Evolutionary conservation across 202 grass and related monocot species (phyloP), one percentile per base, ranked within the genome.

Genomic region (Eragrostis tef): DNA sequence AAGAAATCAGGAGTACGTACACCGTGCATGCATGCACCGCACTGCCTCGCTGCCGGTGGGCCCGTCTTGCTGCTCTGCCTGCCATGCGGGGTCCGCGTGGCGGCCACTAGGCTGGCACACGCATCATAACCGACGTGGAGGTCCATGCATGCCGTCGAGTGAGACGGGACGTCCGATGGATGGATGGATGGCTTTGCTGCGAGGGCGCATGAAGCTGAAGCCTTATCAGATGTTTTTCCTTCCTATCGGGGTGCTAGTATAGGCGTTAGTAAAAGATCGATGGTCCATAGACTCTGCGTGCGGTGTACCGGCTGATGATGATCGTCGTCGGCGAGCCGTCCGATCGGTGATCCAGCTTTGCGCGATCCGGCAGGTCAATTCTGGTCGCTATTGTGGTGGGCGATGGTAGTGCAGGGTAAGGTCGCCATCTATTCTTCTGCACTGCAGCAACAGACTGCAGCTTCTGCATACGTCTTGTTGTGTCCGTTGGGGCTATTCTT

Each of bases 151-250:
- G 61, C 22, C 49, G 29, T 25, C 15, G 81, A 6, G 20, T n/a
- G 43, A 42, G 67, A 85, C 10, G 83, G 46, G 68, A 80, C 83
- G 66, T 34, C 48, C 57, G 80, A 56, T 56, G 29, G 79, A 81
- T 17, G 43, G 79, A 45, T n/a, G n/a, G n/a, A n/a, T n/a, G n/a
- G 24, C 80, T 12, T n/a, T 74, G 31, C 2, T 5, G 51, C n/a
- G n/a, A 9, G 20, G 9, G 53, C 53, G n/a, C 6, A 2, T 20
- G 3, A 22, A 57, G 53, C 53, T n/a, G 0, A 19, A n/a, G 16
- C 17, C 17, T 6, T n/a, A n/a, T n/a, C 53, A 21, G n/a, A 57
- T 57, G 53, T 57, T 39, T 39, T 39, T 39, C 34, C 34, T 39
- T 57, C n/a, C n/a, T n/a, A n/a, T n/a, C n/a, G n/a, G 53, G 21